These are phyloP conservation scores for Yamadazyma taylorii DNA, from an alignment of 1,139 yeast species.

Conservation along the genomic window DNA sequence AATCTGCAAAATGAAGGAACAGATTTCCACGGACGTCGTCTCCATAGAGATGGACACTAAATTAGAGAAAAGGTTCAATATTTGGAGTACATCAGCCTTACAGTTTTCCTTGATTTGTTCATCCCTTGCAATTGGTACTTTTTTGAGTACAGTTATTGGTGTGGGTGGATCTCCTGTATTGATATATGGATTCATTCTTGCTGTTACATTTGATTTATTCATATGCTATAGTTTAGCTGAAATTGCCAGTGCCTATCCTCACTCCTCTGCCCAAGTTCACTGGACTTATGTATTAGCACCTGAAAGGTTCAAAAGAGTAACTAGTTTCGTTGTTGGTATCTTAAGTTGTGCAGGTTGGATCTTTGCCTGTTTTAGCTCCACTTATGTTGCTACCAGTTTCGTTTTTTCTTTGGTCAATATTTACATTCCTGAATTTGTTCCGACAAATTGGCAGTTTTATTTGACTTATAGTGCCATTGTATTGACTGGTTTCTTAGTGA, in stretches of 20 bases:
- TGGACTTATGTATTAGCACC: conserved; percentile 31
- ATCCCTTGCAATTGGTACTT: conserved; percentile 27
- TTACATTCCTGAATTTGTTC: conserved; percentile 23
- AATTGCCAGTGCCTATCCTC: conserved; percentile 29
- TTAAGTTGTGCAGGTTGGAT: conserved; percentile 54
- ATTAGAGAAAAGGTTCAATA: conserved; percentile 22
- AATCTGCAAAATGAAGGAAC: conserved; percentile 4
- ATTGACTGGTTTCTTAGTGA: conserved; percentile 19
- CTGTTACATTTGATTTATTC: conserved; percentile 22
- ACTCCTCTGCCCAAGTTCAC: conserved; percentile 30
- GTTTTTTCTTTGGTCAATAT: conserved; percentile 42
- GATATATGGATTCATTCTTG: conserved; percentile 24
- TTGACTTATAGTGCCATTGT: conserved; percentile 20
- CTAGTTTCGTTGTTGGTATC: conserved; percentile 47
- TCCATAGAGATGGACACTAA: conserved; percentile 3
- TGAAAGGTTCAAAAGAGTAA: conserved; percentile 15
- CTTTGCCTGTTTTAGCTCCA: conserved; percentile 36
- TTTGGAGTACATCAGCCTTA: conserved; percentile 25
- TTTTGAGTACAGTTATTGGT: conserved; percentile 25
- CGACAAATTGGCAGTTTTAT: conserved; percentile 26
- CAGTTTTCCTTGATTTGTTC: conserved; percentile 27
- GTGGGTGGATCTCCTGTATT: conserved; percentile 29
- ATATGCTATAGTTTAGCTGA: conserved; percentile 28
- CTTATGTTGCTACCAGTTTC: conserved; percentile 42
- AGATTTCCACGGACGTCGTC: conserved; percentile 3